Percentiles rank a stretch among this genome's conserved stretches.
phyloP scores from a whole-genome alignment of 1,284 basidiomycete species.

The Ustilago tritici region DNA sequence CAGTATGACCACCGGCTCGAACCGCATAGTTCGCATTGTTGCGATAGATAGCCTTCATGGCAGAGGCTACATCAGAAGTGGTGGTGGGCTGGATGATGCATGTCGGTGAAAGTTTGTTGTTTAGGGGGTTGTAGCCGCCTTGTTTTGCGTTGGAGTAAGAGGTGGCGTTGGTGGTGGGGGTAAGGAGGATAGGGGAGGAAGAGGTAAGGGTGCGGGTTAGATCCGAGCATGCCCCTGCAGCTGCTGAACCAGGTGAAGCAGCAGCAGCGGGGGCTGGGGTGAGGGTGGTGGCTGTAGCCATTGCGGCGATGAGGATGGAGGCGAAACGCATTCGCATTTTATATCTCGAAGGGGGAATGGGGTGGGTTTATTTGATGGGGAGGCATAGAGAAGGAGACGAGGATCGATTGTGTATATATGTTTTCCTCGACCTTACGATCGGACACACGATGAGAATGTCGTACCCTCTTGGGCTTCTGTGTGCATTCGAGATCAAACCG shows the following conservation, averaged over 20 bases:
- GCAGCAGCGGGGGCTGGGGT: background rate
- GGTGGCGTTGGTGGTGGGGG: slow-evolving; percentile 8
- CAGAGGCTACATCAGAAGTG: slow-evolving; percentile 6
- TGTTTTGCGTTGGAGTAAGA: slow-evolving; percentile 16
- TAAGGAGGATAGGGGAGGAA: background rate
- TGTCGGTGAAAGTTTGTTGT: slow-evolving; percentile 24
- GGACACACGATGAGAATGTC: too few species aligned
- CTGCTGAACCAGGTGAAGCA: slow-evolving; percentile 2
- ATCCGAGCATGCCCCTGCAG: slow-evolving; percentile 3
- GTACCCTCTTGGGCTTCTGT: too few species aligned
- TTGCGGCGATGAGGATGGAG: background rate
- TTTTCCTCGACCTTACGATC: too few species aligned
- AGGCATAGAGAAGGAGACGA: too few species aligned
- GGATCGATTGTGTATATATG: too few species aligned
- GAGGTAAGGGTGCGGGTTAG: background rate
- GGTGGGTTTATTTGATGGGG: too few species aligned
- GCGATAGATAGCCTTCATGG: slow-evolving; percentile 20
- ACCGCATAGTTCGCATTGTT: slow-evolving; percentile 41
- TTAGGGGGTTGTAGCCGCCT: slow-evolving; percentile 33
- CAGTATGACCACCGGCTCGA: slow-evolving; percentile 52
- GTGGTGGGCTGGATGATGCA: slow-evolving; percentile 40
- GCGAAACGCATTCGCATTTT: background rate
- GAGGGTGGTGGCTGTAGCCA: background rate
- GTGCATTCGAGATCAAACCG: too few species aligned
- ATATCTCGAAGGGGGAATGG: background rate